Evolutionary conservation across 2,329 filamentous ascomycete genomes (phyloP).

Genomic region (Arthrobotrys sinensis): DNA sequence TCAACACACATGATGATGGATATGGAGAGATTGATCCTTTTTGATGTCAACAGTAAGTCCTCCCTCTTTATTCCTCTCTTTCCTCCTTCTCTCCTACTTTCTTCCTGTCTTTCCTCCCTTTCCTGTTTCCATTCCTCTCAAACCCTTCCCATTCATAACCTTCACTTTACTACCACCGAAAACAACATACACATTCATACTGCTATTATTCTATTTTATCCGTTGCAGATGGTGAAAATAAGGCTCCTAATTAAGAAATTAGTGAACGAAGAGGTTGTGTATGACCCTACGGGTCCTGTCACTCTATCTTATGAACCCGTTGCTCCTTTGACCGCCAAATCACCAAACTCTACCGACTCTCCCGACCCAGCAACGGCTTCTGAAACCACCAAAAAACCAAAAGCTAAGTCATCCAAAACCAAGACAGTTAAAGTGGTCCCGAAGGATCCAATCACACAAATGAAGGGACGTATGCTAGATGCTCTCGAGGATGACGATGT

Average conservation of each 20-base stretch:
- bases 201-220: no score
- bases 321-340: conserved; percentile 23
- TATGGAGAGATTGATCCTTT: conserved; percentile 57
- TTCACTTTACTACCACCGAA: background rate
- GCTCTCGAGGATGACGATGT: conserved; percentile 50
- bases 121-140: background rate
- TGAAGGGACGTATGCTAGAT: conserved; percentile 55
- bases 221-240: background rate
- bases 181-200: no score
- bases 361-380: conserved; percentile 37
- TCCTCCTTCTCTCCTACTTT: background rate
- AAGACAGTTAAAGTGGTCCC: conserved; percentile 37
- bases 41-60: conserved; percentile 54
- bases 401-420: conserved; percentile 19
- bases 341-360: conserved; percentile 39
- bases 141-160: no score
- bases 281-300: conserved; percentile 39
- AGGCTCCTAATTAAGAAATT: background rate
- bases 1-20: conserved; percentile 53
- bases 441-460: conserved; percentile 46
- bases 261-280: conserved; percentile 49
- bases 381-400: conserved; percentile 35
- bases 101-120: background rate
- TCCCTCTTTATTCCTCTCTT: background rate
- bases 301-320: conserved; percentile 51